A percentile compares a stretch with the other conserved stretches of the same genome.
phyloP scores from a whole-genome alignment of 2,329 filamentous ascomycete genomes.

The Pseudopithomyces chartarum region DNA sequence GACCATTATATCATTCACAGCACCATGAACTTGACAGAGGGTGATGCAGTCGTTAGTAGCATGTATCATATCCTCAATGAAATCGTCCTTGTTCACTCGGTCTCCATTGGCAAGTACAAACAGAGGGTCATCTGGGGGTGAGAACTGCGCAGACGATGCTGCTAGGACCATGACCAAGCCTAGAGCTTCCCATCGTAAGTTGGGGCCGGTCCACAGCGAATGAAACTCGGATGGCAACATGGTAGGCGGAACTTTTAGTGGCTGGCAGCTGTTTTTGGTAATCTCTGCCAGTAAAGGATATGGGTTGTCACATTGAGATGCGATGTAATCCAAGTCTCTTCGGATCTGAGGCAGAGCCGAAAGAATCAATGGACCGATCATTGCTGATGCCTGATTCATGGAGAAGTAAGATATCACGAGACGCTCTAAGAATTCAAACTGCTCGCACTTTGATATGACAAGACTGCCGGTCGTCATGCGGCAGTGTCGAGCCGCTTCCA shows the following conservation, averaged over 20 bases:
- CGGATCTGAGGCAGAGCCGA: constrained; percentile 38
- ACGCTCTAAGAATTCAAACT: constrained; percentile 37
- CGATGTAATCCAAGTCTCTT: constrained; percentile 34
- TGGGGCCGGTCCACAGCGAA: constrained; percentile 39
- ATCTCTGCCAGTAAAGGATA: constrained; percentile 35
- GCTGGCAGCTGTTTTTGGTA: constrained; percentile 36
- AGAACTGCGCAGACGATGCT: constrained; percentile 37
- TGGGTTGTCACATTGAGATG: constrained; percentile 19
- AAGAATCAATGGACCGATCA: constrained; percentile 36
- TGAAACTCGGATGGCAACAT: constrained; percentile 40
- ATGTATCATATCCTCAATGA: constrained; percentile 42
- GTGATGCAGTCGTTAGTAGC: constrained; percentile 43
- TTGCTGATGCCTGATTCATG: constrained; percentile 27
- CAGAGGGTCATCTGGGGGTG: constrained; percentile 34
- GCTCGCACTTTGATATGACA: constrained; percentile 35
- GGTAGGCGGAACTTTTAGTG: constrained; percentile 35
- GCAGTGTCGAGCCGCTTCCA: constrained; percentile 32
- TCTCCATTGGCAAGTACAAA: constrained; percentile 39
- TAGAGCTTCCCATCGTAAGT: constrained; percentile 42
- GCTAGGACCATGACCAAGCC: constrained; percentile 36
- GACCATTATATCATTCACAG: constrained; percentile 44
- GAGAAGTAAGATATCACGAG: constrained; percentile 34
- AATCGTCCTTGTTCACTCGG: constrained; percentile 34
- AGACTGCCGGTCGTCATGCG: constrained; percentile 32
- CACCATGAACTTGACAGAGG: constrained; percentile 41